Evolutionary conservation across 257 asterid genomes (phyloP), one percentile per base, ranked within the genome.

Genomic region (Rehmannia glutinosa): DNA sequence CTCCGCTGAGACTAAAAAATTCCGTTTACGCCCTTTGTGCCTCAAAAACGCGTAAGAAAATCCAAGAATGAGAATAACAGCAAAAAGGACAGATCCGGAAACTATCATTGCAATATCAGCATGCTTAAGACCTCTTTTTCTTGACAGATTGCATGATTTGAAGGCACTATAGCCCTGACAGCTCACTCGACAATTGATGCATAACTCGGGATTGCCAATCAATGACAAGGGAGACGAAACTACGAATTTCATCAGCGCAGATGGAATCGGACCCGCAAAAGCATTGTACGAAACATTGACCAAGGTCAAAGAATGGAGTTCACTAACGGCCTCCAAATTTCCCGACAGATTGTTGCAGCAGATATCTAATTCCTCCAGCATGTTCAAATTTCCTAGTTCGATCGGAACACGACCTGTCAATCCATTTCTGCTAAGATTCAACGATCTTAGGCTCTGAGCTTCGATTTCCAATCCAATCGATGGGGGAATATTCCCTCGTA

Each of bases 311-410:
- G 97, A 79, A 24, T 52, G 75, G 73, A 84, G 79, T 53, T 62
- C 68, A 8, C 84, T 73, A 12, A 91, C 41, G 12, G 56, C 77
- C 42, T 66, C 81, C 78, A 88, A 77, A 75, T 54, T 78, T 13
- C 95, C 96, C 10, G 89, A 81, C 11, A 88, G 82, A 75, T 70
- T 76, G 43, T 91, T 88, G 75, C 80, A 73, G 71, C 91, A 73
- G 25, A 91, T 53, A 84, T 84, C 89, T 50, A 91, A 73, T 55
- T 78, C 73, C 80, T 88, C 97, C 60, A 91, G 77, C 88, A 84
- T 71, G 36, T 70, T 76, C 13, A 88, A 74, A 67, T 73, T 84
- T 58, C 92, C 86, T 2, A 91, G 50, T 55, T 84, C 95, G 0
- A 6, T 9, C 16, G 97, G 97, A 46, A 91, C 61, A 11, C 25